These are phyloP conservation scores for Arctium minus DNA, from an alignment of 129 eudicot species.

Conservation along the genomic window DNA sequence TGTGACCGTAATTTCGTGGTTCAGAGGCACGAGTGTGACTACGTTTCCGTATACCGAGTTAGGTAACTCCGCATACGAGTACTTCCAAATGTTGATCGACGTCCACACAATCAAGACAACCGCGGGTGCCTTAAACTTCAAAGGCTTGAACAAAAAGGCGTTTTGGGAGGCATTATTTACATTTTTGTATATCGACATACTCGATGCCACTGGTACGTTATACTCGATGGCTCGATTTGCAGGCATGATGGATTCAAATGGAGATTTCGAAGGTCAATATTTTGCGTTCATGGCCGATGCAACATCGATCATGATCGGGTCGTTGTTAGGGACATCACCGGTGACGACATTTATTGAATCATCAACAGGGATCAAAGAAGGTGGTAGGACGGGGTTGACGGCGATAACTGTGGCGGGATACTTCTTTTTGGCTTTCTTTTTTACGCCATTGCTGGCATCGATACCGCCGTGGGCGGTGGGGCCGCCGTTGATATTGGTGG, in stretches of 20 bases:
- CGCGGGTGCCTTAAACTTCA: constrained; percentile 65
- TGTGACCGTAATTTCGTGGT: constrained; percentile 69
- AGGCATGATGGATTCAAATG: constrained; percentile 45
- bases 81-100: constrained; percentile 55
- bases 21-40: constrained; percentile 53
- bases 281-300: constrained; percentile 70
- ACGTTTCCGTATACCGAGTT: constrained; percentile 53
- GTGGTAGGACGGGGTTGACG: constrained; percentile 70
- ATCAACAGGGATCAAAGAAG: constrained; percentile 67
- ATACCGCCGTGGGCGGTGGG: constrained; percentile 94
- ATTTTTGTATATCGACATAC: constrained; percentile 63
- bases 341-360: constrained; percentile 64
- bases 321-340: constrained; percentile 61
- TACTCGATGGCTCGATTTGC: constrained; percentile 70
- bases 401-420: constrained; percentile 62
- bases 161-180: constrained; percentile 75
- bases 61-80: constrained; percentile 48
- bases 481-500: constrained; percentile 73
- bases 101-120: constrained; percentile 52
- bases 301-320: constrained; percentile 50
- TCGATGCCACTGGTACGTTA: constrained; percentile 42
- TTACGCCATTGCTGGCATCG: constrained; percentile 73
- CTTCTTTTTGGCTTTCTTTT: constrained; percentile 60
- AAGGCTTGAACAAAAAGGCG: constrained; percentile 30
- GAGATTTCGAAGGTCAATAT: constrained; percentile 69